Evolutionary conservation across 306 rosid species (phyloP).

Genomic region (Pueraria montana): DNA sequence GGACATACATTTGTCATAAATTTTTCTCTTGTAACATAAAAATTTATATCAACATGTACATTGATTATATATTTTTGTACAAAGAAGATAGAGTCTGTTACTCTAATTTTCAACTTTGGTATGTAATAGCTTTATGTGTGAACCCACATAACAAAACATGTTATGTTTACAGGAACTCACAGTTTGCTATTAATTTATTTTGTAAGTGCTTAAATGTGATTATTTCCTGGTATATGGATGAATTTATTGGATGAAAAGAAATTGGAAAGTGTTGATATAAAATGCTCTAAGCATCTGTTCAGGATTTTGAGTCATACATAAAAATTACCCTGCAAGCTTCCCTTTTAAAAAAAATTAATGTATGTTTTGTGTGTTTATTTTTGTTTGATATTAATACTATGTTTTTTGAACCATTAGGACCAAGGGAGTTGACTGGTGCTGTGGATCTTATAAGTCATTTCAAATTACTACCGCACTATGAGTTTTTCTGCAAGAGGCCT

Average conservation of each 20-base stretch:
- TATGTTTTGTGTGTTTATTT: slow-evolving; percentile 9
- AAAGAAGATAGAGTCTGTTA: background rate
- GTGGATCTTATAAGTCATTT: slow-evolving; percentile 91
- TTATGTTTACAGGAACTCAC: slow-evolving; percentile 14
- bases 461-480: slow-evolving; percentile 88
- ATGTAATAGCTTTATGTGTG: too few relatives aligned
- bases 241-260: slow-evolving; percentile 29
- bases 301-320: background rate
- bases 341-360: background rate
- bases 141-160: too few relatives aligned
- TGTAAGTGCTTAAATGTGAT: background rate
- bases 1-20: background rate
- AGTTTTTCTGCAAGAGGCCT: slow-evolving; percentile 93
- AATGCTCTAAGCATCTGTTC: slow-evolving; percentile 17
- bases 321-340: background rate
- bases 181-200: background rate
- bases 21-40: background rate
- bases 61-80: background rate
- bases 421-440: slow-evolving; percentile 94
- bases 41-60: background rate
- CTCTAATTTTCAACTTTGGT: too few relatives aligned
- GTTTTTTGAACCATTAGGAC: slow-evolving; percentile 67
- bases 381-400: background rate
- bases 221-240: background rate
- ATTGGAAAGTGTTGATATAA: background rate